Evolutionary conservation across 371 early-diverging fungal species (phyloP).

Genomic region (Mortierella sp.): DNA sequence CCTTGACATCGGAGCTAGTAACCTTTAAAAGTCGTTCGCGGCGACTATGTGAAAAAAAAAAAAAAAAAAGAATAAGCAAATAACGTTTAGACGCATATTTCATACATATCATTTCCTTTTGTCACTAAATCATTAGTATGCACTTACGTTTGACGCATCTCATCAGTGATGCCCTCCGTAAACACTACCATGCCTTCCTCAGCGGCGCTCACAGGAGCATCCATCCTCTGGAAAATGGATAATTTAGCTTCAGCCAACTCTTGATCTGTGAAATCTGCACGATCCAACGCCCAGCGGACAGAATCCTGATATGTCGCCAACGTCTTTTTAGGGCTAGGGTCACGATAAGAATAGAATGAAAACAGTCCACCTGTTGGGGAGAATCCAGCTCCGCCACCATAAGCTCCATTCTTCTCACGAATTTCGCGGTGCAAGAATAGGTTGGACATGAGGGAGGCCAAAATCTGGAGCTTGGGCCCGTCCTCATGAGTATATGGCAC

Average conservation of each 20-base stretch:
- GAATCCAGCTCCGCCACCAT: conserved; percentile 91
- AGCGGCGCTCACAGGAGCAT: conserved; percentile 86
- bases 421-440: conserved; percentile 93
- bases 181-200: conserved; percentile 89
- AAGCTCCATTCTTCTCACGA: conserved; percentile 97
- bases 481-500: conserved; percentile 90
- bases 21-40: conserved; percentile 82
- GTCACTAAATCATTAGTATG: conserved; percentile 7
- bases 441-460: conserved; percentile 86
- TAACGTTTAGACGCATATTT: background rate
- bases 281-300: conserved; percentile 74
- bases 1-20: conserved; percentile 76
- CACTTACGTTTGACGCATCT: conserved; percentile 84
- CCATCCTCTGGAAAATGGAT: conserved; percentile 87
- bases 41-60: conserved; percentile 63
- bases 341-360: conserved; percentile 94
- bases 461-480: conserved; percentile 81
- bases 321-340: conserved; percentile 86
- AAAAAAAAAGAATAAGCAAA: background rate
- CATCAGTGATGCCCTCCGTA: conserved; percentile 82
- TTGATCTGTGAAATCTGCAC: conserved; percentile 54
- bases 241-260: conserved; percentile 94
- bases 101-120: conserved; percentile 12
- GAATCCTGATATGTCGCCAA: conserved; percentile 76
- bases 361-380: conserved; percentile 82